These are phyloP conservation scores for Cordyceps cateniannulata DNA, from an alignment of 2,329 filamentous ascomycete species.

Conservation along the genomic window DNA sequence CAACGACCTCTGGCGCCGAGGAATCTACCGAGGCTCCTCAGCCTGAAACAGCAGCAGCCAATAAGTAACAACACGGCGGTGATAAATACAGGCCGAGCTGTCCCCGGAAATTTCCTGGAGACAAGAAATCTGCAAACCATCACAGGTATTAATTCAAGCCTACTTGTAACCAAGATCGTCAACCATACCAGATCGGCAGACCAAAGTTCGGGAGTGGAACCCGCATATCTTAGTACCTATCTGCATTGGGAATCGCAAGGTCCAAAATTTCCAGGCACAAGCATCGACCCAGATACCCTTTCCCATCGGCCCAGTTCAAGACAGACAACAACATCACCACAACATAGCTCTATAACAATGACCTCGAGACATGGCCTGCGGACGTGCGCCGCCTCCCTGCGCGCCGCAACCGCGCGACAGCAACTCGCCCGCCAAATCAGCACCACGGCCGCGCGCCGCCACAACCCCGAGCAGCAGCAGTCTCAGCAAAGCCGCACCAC, in stretches of 20 bases:
- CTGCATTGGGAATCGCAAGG: neutral
- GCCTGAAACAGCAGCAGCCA: neutral
- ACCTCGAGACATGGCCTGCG: slow-evolving; percentile 22
- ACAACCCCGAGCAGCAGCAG: slow-evolving; percentile 16
- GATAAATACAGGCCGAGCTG: neutral
- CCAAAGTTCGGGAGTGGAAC: neutral
- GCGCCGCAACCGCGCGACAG: slow-evolving; percentile 13
- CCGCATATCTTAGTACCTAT: neutral
- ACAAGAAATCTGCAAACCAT: neutral
- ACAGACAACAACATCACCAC: neutral
- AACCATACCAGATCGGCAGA: neutral
- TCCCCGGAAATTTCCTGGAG: neutral
- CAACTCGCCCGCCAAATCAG: slow-evolving; percentile 21
- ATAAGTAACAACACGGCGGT: neutral
- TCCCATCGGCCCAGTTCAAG: neutral
- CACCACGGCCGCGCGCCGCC: slow-evolving; percentile 21
- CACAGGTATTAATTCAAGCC: neutral
- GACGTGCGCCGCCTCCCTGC: slow-evolving; percentile 21
- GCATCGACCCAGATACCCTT: neutral
- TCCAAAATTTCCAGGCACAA: slow-evolving; percentile 8
- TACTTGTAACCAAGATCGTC: neutral
- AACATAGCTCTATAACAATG: neutral
- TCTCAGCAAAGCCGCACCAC: slow-evolving; percentile 52
- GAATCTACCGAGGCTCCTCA: neutral
- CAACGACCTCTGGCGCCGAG: neutral